Conservation (phyloP, 1,284 basidiomycete genomes). For the Cutaneotrichosporon cavernicola region DNA sequence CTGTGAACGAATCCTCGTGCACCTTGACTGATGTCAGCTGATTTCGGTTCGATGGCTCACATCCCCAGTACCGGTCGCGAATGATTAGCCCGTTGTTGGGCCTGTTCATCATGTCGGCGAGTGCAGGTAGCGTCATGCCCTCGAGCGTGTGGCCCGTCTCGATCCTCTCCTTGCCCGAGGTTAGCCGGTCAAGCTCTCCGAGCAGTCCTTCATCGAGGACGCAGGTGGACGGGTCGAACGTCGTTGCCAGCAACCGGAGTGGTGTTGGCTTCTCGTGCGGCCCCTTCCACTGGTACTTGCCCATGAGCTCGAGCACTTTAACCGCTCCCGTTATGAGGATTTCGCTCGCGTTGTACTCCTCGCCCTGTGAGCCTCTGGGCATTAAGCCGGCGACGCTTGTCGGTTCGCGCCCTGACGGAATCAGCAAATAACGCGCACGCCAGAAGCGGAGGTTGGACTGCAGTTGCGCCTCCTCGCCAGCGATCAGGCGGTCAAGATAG, state of each 20-base stretch:
- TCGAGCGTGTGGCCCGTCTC: conserved; percentile 37
- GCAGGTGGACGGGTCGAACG: conserved; percentile 73
- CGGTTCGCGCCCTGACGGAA: conserved; percentile 74
- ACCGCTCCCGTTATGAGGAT: conserved; percentile 84
- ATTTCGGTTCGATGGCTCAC: conserved; percentile 24
- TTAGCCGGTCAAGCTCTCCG: conserved; percentile 71
- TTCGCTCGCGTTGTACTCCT: conserved; percentile 79
- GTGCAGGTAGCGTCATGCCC: conserved; percentile 42
- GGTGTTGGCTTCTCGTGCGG: conserved; percentile 60
- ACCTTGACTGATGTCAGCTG: conserved; percentile 18
- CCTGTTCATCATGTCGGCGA: conserved; percentile 49
- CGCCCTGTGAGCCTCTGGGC: conserved; percentile 65
- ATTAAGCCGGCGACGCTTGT: conserved; percentile 46
- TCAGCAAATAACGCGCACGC: conserved; percentile 91
- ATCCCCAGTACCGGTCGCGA: conserved; percentile 49
- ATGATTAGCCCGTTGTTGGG: conserved; percentile 49
- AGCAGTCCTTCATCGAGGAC: conserved; percentile 74
- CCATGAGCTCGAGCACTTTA: conserved; percentile 84
- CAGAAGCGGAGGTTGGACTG: conserved; percentile 83
- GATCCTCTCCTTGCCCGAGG: conserved; percentile 39
- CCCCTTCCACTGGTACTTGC: conserved; percentile 71
- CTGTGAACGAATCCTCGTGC: conserved; percentile 70
- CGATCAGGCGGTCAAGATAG: conserved; percentile 61
- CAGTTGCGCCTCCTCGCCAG: conserved; percentile 78
- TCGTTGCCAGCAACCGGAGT: conserved; percentile 73